These are phyloP conservation scores for Kandelia obovata DNA, from an alignment of 345 rosid genomes.

Conservation along the genomic window DNA sequence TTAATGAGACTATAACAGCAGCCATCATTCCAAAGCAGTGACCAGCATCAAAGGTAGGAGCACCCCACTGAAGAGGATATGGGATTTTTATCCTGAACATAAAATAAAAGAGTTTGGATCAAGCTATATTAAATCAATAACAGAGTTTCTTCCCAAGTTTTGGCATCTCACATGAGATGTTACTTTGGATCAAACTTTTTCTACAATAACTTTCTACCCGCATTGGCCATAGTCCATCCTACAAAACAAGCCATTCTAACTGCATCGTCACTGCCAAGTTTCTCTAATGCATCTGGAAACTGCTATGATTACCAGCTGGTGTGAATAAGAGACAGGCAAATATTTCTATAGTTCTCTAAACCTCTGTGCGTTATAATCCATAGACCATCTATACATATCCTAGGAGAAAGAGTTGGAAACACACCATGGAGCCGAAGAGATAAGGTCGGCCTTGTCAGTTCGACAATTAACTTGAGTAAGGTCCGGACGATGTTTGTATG, in stretches of 20 bases:
- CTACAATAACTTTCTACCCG: neutral
- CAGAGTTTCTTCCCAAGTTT: no score
- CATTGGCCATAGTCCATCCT: no score
- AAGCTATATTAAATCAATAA: neutral
- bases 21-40: conserved; percentile 99
- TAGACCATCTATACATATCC: neutral
- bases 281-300: no score
- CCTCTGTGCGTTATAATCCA: neutral
- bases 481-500: conserved; percentile 80
- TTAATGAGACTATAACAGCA: conserved; percentile 81
- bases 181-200: neutral
- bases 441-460: conserved; percentile 93
- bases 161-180: neutral
- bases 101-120: conserved; percentile 5
- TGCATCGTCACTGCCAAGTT: no score
- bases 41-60: conserved; percentile 96
- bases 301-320: no score
- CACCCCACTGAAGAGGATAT: conserved; percentile 99
- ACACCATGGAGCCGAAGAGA: conserved; percentile 99
- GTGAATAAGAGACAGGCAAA: no score
- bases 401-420: conserved; percentile 12
- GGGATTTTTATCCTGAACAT: conserved; percentile 83
- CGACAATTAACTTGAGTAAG: conserved; percentile 79
- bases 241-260: no score
- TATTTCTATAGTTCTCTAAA: neutral